Evolutionary conservation across 2,329 filamentous ascomycete genomes (phyloP), one percentile per base, ranked within the genome.

Genomic region (Ophiosphaerella korrae): DNA sequence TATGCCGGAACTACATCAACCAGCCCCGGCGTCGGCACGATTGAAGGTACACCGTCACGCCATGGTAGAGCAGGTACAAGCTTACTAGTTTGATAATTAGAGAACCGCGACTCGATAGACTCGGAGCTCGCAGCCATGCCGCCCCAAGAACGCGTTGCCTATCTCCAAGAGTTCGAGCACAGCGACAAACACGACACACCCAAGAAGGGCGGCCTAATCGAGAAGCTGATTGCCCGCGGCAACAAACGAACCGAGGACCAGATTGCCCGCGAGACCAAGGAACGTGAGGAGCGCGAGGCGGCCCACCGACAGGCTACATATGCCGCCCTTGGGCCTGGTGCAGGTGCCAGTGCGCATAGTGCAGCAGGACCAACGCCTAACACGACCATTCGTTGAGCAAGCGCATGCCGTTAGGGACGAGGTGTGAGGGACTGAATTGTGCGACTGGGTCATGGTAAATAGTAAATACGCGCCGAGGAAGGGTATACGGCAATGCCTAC

Each of bases 171-270:
- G 52, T 70, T 69, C 33, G 70, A 73, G 36, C 65, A 73, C 24
- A 68, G 68, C 31, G 70, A 73, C 53, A 62, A 63, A 48, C 55
- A 60, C 23, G 70, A 58, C 43, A 46, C 50, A 36, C 62, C 65
- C 26, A 73, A 71, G 57, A 69, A 68, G 57, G 68, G 68, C 26
- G 62, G 66, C 21, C 60, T 69, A 14, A 57, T 71, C 16, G 67
- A 71, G 40, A 66, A 62, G 60, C 58, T 71, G 42, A 72, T 72
- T 40, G 67, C 66, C 16, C 59, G 63, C 23, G 69, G 69, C 23
- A 72, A 72, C 55, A 72, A 69, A 63, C 58, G 59, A 42, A 72
- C 68, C 2, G 68, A 72, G 49, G 68, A 72, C 26, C 63, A 72
- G 53, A 53, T 72, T 33, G 62, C 42, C 38, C 52, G 52, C 37